Evolutionary conservation across 1,284 basidiomycete species (phyloP).

Genomic region (Sporisorium exsertum): DNA sequence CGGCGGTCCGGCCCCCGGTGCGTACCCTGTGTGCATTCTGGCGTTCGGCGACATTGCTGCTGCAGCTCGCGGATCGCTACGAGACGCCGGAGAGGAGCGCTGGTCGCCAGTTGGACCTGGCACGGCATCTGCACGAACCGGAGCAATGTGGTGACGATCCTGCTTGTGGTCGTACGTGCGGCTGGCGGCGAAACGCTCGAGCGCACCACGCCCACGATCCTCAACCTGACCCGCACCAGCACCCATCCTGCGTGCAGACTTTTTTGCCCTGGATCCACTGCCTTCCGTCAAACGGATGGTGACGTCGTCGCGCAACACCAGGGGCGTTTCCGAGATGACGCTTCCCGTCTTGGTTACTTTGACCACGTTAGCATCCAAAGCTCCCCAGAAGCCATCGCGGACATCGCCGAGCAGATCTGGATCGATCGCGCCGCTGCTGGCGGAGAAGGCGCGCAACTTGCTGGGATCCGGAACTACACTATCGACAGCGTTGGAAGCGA

Average conservation of each 20-base stretch:
- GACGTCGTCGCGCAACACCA: conserved; percentile 46
- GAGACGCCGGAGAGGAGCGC: conserved; percentile 4
- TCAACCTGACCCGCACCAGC: conserved; percentile 10
- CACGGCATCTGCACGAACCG: conserved; percentile 2
- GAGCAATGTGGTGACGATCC: conserved; percentile 46
- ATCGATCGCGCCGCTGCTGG: conserved; percentile 47
- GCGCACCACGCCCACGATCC: conserved; percentile 31
- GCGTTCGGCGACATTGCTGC: conserved; percentile 31
- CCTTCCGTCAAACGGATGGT: conserved; percentile 46
- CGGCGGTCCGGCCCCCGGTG: not conserved
- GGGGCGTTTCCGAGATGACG: conserved; percentile 21
- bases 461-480: conserved; percentile 18
- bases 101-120: conserved; percentile 5
- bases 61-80: conserved; percentile 1
- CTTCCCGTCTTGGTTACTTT: conserved; percentile 24
- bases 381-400: conserved; percentile 59
- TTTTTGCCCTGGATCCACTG: conserved; percentile 40
- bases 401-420: conserved; percentile 45
- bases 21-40: conserved; percentile 20
- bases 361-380: conserved; percentile 42
- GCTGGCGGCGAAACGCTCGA: conserved; percentile 44
- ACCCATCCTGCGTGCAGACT: conserved; percentile 14
- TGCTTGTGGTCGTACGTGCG: conserved; percentile 40
- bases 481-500: conserved; percentile 13
- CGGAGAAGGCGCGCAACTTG: conserved; percentile 33